Conservation (phyloP, 139 green algal genomes). For the Pleodorina starrii region DNA sequence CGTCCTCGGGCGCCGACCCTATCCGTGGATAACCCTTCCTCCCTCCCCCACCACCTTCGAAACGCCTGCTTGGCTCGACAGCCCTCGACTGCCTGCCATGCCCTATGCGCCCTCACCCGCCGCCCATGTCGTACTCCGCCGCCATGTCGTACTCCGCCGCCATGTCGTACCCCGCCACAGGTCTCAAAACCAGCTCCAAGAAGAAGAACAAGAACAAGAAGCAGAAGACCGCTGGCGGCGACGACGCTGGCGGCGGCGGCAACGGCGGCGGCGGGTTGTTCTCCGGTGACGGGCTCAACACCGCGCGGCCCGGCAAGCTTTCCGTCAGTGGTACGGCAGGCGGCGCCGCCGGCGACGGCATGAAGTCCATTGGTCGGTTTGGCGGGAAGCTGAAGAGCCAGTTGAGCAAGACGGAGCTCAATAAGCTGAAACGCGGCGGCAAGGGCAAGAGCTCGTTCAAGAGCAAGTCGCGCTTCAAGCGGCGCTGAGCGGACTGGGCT, state of each 20-base stretch:
- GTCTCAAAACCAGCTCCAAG: constrained; percentile 52
- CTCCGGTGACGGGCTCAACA: constrained; percentile 62
- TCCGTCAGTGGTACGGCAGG: constrained; percentile 26
- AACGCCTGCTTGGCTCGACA: no score
- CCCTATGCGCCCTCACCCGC: no score
- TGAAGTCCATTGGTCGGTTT: constrained; percentile 28
- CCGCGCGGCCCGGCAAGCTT: constrained; percentile 38
- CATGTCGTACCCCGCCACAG: background rate
- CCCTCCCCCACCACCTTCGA: no score
- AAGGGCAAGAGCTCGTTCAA: constrained; percentile 86
- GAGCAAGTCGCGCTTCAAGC: constrained; percentile 82
- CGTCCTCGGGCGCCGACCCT: no score
- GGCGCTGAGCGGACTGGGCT: constrained; percentile 46
- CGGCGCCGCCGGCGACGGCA: background rate
- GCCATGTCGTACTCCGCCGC: no score
- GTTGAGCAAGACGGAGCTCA: constrained; percentile 64
- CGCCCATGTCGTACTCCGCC: no score
- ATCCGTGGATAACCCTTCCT: no score
- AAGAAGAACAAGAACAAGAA: constrained; percentile 56
- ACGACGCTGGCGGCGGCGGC: background rate
- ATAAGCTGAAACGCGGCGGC: constrained; percentile 71
- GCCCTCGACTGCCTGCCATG: no score
- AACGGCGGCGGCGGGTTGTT: constrained; percentile 57
- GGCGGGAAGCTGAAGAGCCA: constrained; percentile 38
- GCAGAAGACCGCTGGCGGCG: constrained; percentile 24